Conservation (phyloP, 192 early-diverging fungal genomes). For the Coemansia reversa region DNA sequence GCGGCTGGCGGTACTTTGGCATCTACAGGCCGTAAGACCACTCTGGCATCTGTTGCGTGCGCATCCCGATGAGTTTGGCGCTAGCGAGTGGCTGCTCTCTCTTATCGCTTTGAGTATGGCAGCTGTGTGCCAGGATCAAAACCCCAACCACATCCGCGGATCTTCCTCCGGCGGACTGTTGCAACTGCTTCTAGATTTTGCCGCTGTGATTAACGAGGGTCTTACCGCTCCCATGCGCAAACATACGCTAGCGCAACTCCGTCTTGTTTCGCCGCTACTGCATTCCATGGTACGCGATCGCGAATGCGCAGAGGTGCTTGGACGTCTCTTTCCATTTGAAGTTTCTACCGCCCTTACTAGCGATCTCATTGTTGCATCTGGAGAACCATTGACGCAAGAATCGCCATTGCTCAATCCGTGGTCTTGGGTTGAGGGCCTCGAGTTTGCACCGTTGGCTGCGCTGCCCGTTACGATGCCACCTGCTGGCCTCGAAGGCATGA, state of each 20-base stretch:
- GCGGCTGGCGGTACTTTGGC: conserved; percentile 24
- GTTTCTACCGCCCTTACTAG: conserved; percentile 16
- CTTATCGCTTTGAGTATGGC: conserved; percentile 39
- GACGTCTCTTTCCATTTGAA: conserved; percentile 46
- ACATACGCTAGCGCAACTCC: conserved; percentile 21
- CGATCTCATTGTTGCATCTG: conserved; percentile 18
- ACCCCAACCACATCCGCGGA: not conserved
- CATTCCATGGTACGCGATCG: conserved; percentile 4
- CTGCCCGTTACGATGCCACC: conserved; percentile 10
- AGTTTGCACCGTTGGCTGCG: conserved; percentile 33
- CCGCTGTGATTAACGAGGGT: conserved; percentile 41
- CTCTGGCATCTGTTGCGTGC: conserved; percentile 34
- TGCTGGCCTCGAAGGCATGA: conserved; percentile 47
- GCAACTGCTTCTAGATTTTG: conserved; percentile 35
- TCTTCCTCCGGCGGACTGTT: conserved; percentile 2
- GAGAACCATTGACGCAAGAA: conserved; percentile 9
- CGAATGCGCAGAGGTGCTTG: conserved; percentile 16
- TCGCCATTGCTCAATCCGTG: conserved; percentile 23
- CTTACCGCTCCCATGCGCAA: conserved; percentile 43
- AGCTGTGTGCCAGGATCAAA: conserved; percentile 14
- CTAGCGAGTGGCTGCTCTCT: conserved; percentile 44
- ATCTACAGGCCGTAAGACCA: conserved; percentile 32
- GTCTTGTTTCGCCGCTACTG: conserved; percentile 23
- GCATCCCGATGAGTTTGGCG: conserved; percentile 46
- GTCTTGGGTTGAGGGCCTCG: conserved; percentile 43